phyloP scores from a whole-genome alignment of 805 yeast genomes.

The Clavispora vitiphila region DNA sequence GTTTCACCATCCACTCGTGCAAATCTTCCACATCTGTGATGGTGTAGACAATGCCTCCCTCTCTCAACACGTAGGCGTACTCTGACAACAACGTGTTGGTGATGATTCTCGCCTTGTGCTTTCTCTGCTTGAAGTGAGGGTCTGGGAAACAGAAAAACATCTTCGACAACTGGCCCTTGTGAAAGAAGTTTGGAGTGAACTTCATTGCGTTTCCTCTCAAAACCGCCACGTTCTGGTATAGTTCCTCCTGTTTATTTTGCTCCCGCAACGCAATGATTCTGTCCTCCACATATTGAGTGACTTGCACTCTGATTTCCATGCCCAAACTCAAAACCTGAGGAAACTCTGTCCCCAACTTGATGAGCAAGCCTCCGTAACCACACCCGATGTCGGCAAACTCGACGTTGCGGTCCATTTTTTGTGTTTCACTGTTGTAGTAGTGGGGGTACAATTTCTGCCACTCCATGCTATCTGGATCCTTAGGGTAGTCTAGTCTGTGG shows the following conservation, averaged over 20 bases:
- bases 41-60: slow-evolving; percentile 86
- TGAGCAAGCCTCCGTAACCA: slow-evolving; percentile 91
- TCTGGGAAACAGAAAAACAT: slow-evolving; percentile 99
- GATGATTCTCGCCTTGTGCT: slow-evolving; percentile 94
- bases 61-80: slow-evolving; percentile 83
- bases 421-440: slow-evolving; percentile 38
- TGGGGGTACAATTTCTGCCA: slow-evolving; percentile 78
- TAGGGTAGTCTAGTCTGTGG: slow-evolving; percentile 86
- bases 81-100: slow-evolving; percentile 86
- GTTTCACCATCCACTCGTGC: slow-evolving; percentile 95
- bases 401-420: slow-evolving; percentile 48
- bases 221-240: slow-evolving; percentile 82
- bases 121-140: slow-evolving; percentile 96
- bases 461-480: slow-evolving; percentile 76
- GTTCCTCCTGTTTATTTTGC: slow-evolving; percentile 33
- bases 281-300: slow-evolving; percentile 94
- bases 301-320: slow-evolving; percentile 97
- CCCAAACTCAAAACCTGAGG: slow-evolving; percentile 78
- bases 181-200: slow-evolving; percentile 89
- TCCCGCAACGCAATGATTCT: slow-evolving; percentile 84
- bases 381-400: slow-evolving; percentile 96
- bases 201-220: slow-evolving; percentile 97
- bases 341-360: slow-evolving; percentile 71
- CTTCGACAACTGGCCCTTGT: slow-evolving; percentile 74
- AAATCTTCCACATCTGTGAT: slow-evolving; percentile 93